A percentile compares a stretch with the other conserved stretches of the same genome.
phyloP scores from a whole-genome alignment of 2,329 filamentous ascomycete genomes.

The Sporothrix euskadiensis region DNA sequence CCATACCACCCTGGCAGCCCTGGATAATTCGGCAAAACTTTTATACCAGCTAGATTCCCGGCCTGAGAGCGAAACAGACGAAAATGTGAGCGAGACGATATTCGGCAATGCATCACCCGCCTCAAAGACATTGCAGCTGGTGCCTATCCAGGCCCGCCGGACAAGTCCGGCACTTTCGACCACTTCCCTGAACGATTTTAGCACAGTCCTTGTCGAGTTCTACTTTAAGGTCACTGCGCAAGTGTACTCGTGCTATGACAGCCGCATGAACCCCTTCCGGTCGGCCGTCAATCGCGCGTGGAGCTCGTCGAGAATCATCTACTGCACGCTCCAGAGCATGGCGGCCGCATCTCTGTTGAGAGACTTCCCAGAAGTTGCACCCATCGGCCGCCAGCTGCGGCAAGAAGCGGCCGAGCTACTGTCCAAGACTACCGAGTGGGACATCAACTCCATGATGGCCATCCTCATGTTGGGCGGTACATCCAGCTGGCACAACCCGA shows the following conservation, averaged over 20 bases:
- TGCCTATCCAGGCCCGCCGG: background rate
- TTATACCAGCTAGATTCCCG: background rate
- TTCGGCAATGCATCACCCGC: background rate
- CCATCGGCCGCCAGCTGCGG: conserved; percentile 53
- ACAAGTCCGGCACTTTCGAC: conserved; percentile 32
- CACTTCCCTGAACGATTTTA: conserved; percentile 49
- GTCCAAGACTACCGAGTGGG: conserved; percentile 47
- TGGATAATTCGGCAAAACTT: background rate
- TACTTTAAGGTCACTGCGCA: conserved; percentile 60
- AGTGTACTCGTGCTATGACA: conserved; percentile 58
- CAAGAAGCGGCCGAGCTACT: conserved; percentile 54
- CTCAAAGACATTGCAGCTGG: background rate
- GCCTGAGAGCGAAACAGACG: background rate
- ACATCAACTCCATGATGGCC: conserved; percentile 52
- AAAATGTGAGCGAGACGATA: background rate
- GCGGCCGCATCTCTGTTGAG: conserved; percentile 57
- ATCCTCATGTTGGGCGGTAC: conserved; percentile 56
- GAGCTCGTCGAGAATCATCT: conserved; percentile 51
- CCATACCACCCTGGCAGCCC: background rate
- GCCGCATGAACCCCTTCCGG: conserved; percentile 58
- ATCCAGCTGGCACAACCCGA: conserved; percentile 56
- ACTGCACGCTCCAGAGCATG: conserved; percentile 60
- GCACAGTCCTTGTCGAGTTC: conserved; percentile 56
- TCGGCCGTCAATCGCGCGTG: conserved; percentile 46
- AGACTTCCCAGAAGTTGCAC: conserved; percentile 54